These are phyloP conservation scores for Agaricus subrufescens DNA, from an alignment of 768 basidiomycete species.

Conservation along the genomic window DNA sequence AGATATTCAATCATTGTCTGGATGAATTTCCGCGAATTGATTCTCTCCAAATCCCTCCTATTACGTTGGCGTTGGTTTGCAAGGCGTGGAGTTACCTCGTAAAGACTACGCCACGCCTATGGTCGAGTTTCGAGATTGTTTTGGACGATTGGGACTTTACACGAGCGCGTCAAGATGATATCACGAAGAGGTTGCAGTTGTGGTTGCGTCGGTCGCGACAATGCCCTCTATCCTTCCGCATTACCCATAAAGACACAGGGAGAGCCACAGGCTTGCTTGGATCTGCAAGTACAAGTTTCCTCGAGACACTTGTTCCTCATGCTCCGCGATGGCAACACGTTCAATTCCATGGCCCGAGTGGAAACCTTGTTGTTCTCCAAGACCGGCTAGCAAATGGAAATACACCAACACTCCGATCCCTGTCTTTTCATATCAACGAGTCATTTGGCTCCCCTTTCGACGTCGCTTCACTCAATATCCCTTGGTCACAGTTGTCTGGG, in stretches of 20 bases:
- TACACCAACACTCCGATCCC: slow-evolving; percentile 25
- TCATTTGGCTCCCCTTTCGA: slow-evolving; percentile 18
- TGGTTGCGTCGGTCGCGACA: slow-evolving; percentile 35
- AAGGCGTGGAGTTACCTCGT: slow-evolving; percentile 36
- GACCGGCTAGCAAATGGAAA: slow-evolving; percentile 13
- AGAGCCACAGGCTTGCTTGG: slow-evolving; percentile 14
- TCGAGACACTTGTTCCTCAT: slow-evolving; percentile 26
- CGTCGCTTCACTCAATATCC: slow-evolving; percentile 22
- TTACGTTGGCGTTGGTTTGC: slow-evolving; percentile 36
- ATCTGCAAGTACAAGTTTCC: slow-evolving; percentile 20
- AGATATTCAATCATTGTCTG: slow-evolving; percentile 41
- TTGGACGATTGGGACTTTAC: slow-evolving; percentile 19
- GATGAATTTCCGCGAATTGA: slow-evolving; percentile 26
- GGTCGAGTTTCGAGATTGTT: slow-evolving; percentile 38
- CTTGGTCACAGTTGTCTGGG: slow-evolving; percentile 35
- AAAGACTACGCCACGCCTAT: slow-evolving; percentile 36
- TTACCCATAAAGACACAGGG: slow-evolving; percentile 20
- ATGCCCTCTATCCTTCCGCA: slow-evolving; percentile 26
- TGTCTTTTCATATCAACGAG: slow-evolving; percentile 27
- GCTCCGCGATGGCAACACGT: slow-evolving; percentile 33
- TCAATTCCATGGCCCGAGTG: slow-evolving; percentile 27
- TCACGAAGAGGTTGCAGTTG: slow-evolving; percentile 2
- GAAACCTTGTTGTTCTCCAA: slow-evolving; percentile 21
- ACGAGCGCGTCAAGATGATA: slow-evolving; percentile 16
- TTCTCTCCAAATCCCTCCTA: slow-evolving; percentile 26